Base-by-base conservation (phyloP, 78 protist species). In the Pelomyxa schiedti region DNA sequence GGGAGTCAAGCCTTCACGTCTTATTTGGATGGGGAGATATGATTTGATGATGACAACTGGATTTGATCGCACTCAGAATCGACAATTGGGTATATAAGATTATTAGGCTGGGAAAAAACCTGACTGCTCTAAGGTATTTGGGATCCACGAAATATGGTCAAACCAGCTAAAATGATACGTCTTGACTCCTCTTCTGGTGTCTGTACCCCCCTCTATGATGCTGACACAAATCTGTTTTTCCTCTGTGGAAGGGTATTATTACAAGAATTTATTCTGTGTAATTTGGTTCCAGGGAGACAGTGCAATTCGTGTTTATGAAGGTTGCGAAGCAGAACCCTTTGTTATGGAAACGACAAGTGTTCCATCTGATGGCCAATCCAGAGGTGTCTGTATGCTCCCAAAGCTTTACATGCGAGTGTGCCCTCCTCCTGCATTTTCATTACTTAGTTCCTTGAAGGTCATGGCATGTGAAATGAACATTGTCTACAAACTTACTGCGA, bases 1-100 rank as follows among this genome's bases (percentile, higher is more conserved):
- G 32, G 99, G 99, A 65, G 29, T 83, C 43, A 96, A 94, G 82
- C 79, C 89, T 32, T 69, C 89, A 8, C 88, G 97, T 38, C 37
- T 47, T 39, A 42, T 72, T 35, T 96, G 92, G 90, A 43, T 86
- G 24, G 91, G 90, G n/a, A 70, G 89, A 53, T n/a, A 71, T 29
- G 22, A 67, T 16, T 53, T 26, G 66, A 36, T 96, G 30, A 3
- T 87, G 39, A 87, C 97, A 5, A 66, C 84, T 29, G 99, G 99
- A 8, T 95, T 92, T 80, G 41, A 84, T 43, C 81, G 79, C 74
- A 78, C 41, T 71, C 28, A 70, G 58, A 94, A 90, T 42, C 80
- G 98, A 40, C 95, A 93, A 83, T 66, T 83, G 2, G 63, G 7
- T 36, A n/a, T n/a, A n/a, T n/a, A n/a, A n/a, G n/a, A n/a, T n/a